Base-by-base conservation (phyloP, 225 moss, liverwort and hornwort genomes). In the Pleurozium schreberi region DNA sequence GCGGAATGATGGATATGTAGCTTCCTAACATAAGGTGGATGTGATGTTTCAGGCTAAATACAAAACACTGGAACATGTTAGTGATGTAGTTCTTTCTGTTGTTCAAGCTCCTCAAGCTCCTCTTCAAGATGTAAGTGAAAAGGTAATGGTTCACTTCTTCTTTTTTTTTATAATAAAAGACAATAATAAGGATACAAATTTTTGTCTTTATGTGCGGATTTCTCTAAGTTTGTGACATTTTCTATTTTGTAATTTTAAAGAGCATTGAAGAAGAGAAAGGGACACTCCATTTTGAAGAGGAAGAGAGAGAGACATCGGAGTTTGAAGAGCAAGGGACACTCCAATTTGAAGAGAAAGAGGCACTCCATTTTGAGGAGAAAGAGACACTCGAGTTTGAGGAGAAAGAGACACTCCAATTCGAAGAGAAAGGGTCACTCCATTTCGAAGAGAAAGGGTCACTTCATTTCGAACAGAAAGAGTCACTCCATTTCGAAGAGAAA, bases 191-290 rank as follows among this genome's bases (percentile, higher is more conserved):
- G 22, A 80, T 60, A 71, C n/a, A 38, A 8, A 61, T 26, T 18
- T 45, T 28, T 47, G 42, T 69, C 38, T 85, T 88, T 67, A 49
- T 17, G 64, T 83, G 53, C 21, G 36, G 12, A 67, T 67, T 67
- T 55, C 57, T 91, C 66, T 67, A 57, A 91, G 42, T 73, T 89
- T 84, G 62, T 85, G 67, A 28, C 64, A 60, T 74, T 47, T 36
- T 53, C 20, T 75, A 10, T 78, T 76, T 21, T 89, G 68, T 81
- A 52, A 76, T 84, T 49, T 85, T 90, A 75, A 49, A 87, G 88
- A 82, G 93, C 94, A 93, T 91, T 67, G 95, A 95, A 91, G 95
- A 95, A 86, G 96, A 90, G 88, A 91, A 95, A 71, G 92, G 78
- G 65, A 91, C 88, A 85, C 74, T 94, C 65, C 68, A 94, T 31